A percentile compares a stretch with the other conserved stretches of the same genome.
Conservation (phyloP, 306 rosid genomes). For the Gastrolobium bilobum region DNA sequence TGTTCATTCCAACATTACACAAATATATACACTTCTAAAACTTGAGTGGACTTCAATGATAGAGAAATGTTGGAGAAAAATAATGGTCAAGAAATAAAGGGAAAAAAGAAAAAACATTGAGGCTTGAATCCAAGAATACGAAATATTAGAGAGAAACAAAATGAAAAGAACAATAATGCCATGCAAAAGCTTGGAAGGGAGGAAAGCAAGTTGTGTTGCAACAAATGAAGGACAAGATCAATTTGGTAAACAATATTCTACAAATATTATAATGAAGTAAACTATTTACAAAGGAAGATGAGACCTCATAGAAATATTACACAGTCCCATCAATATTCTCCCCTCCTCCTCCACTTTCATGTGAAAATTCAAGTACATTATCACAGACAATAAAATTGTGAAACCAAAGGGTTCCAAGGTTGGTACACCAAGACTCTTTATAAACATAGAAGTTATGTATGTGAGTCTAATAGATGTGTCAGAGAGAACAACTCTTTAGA, state of each 20-base stretch:
- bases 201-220: slow-evolving; percentile 39
- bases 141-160: neutral
- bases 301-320: slow-evolving; percentile 47
- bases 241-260: slow-evolving; percentile 57
- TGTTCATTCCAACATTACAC: neutral
- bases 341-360: slow-evolving; percentile 52
- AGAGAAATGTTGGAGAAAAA: neutral
- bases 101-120: neutral
- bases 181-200: slow-evolving; percentile 2
- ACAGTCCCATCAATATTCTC: slow-evolving; percentile 44
- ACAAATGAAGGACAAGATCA: slow-evolving; percentile 50
- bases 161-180: neutral
- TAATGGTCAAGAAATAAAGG: neutral
- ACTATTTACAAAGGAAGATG: slow-evolving; percentile 70
- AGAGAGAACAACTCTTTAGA: slow-evolving; percentile 34
- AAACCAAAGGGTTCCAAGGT: slow-evolving; percentile 48
- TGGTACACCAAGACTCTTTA: slow-evolving; percentile 44
- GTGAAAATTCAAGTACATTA: slow-evolving; percentile 45
- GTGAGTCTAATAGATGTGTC: slow-evolving; percentile 36
- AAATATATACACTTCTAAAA: neutral
- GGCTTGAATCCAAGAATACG: neutral
- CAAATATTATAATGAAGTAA: slow-evolving; percentile 58
- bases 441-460: slow-evolving; percentile 43
- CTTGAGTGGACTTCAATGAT: neutral
- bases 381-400: slow-evolving; percentile 33